Base-by-base conservation (phyloP, 1,139 yeast species). In the Kurtzmaniella quercitrusa region DNA sequence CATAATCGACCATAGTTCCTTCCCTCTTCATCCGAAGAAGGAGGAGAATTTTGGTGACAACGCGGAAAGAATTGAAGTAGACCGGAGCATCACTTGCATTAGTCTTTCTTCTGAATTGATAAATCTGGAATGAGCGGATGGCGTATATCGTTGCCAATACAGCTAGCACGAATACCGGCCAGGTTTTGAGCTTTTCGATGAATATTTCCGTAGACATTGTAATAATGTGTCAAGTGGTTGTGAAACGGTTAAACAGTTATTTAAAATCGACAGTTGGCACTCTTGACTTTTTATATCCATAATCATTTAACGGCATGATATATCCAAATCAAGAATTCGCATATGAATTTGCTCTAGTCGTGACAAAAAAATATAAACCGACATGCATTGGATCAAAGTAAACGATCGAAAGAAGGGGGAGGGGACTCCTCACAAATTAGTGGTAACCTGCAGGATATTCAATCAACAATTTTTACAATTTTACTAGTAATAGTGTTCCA, bases 1-100 rank as follows among this genome's bases (percentile, higher is more conserved):
- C 41, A 42, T 41, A 55, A 35, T 64, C 65, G 33, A 58, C 50
- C 19, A 62, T 40, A 1, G 44, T 45, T 11, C 72, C 73, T 9
- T 55, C 51, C 8, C 39, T 48, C 38, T 57, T 61, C 40, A 38
- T 42, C 11, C 43, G 39, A 17, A 63, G 33, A 6, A 57, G 38
- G 3, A 42, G 39, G 11, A 42, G 30, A 30, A 57, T 54, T n/a
- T 49, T 15, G 3, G 38, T 34, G n/a, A 30, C 23, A 9, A 35
- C 14, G 23, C 26, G 28, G 28, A 17, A 37, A 15, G 34, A 15
- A n/a, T 33, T 33, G 15, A 17, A 14, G 12, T 21, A 38, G 5
- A 18, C 6, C 7, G n/a, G 15, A 11, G 30, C 36, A 3, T 39
- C 43, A 5, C 15, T 20, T 14, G 40, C 41, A 16, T 37, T 22